Evolutionary conservation across 2,329 filamentous ascomycete species (phyloP), one percentile per base, ranked within the genome.

Genomic region (Fusarium compactum): DNA sequence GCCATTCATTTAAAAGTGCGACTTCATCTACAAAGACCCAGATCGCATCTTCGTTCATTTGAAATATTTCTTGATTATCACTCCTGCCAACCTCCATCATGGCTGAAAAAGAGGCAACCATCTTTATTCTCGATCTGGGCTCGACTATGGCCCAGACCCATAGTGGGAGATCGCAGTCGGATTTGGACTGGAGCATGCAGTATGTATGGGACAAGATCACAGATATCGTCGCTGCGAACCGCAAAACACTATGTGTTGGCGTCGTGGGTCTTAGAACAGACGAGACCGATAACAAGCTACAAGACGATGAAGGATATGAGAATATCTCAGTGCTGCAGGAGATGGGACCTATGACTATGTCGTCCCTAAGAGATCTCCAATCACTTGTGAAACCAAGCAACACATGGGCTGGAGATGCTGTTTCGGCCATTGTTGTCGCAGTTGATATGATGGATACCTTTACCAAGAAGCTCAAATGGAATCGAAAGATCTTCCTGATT

Each of bases 141-240:
- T 85, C 83, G 76, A 92, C 95, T n/a, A 98, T 97, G 92, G 91
- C 86, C 62, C 85, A 92, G 77, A 87, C 85, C 74, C 88, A 89
- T 73, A 86, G 89, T 81, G 93, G 91, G 27, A 90, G 96, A 71
- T 78, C 84, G 22, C 88, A 95, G 78, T 91, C 91, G 5, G 92
- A 98, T 78, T 87, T 99, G 20, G 93, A 98, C 65, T 99, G 91
- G 89, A 89, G 90, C 50, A 90, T 98, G 89, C 89, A 89, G 67
- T 99, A 97, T 81, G 88, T 98, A 52, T 99, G 95, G 95, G 95
- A 98, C 84, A 96, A 93, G 78, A 87, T 91, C 44, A 89, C 88
- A 24, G 90, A 91, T 76, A 90, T 90, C 6, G 90, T 91, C 14
- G 88, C 90, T 7, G 85, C 90, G 1, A 91, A 89, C 40, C 86